Evolutionary conservation across 2,329 filamentous ascomycete genomes (phyloP).

Genomic region (Claviceps maximensis): DNA sequence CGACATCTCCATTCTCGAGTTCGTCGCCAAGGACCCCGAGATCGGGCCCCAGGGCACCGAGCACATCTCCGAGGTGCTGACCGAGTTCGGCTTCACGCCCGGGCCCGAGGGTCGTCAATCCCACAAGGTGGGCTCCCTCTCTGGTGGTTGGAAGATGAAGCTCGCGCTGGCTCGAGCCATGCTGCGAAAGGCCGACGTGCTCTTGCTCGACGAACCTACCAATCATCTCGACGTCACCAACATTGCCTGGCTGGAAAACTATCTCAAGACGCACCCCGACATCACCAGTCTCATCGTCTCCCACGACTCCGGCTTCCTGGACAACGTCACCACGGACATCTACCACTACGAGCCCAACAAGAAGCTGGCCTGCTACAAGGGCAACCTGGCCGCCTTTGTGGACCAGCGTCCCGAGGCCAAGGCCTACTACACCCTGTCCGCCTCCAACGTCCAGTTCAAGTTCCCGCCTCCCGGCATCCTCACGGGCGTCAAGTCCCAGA

Average conservation of each 20-base stretch:
- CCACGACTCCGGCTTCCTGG: slow-evolving; percentile 95
- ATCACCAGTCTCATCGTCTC: slow-evolving; percentile 97
- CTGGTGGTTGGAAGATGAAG: slow-evolving; percentile 99
- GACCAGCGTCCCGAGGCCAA: slow-evolving; percentile 84
- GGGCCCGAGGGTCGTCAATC: slow-evolving; percentile 81
- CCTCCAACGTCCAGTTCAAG: slow-evolving; percentile 85
- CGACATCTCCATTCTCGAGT: slow-evolving; percentile 89
- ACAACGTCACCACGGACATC: slow-evolving; percentile 95
- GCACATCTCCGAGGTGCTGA: slow-evolving; percentile 70
- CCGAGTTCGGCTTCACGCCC: slow-evolving; percentile 85
- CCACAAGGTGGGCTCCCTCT: slow-evolving; percentile 84
- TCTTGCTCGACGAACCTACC: slow-evolving; percentile 94
- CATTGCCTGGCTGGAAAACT: slow-evolving; percentile 90
- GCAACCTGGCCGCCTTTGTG: slow-evolving; percentile 75
- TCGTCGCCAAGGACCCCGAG: slow-evolving; percentile 77
- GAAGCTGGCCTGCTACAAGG: slow-evolving; percentile 80
- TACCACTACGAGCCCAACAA: slow-evolving; percentile 96
- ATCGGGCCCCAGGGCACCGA: slow-evolving; percentile 67
- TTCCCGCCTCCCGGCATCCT: slow-evolving; percentile 93
- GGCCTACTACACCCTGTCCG: slow-evolving; percentile 93
- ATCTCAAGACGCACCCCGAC: slow-evolving; percentile 88
- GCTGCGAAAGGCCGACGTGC: slow-evolving; percentile 91
- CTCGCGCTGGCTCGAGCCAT: slow-evolving; percentile 89
- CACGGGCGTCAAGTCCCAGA: slow-evolving; percentile 88
- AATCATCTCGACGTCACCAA: slow-evolving; percentile 97